Base-by-base conservation (phyloP, 495 filamentous ascomycete genomes). In the Penicillium angulare region DNA sequence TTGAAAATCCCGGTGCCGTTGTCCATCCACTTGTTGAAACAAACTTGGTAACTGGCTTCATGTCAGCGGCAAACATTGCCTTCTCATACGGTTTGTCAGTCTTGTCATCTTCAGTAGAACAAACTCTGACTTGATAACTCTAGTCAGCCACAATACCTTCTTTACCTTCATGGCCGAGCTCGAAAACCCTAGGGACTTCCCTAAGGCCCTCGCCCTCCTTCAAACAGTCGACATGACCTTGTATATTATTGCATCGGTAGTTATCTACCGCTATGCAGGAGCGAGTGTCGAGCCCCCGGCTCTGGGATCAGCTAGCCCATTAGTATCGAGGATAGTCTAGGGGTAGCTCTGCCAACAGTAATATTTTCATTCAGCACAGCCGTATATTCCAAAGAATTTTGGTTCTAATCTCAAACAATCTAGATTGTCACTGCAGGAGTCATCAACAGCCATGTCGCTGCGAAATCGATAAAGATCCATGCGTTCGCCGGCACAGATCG, bases 131-230 rank as follows among this genome's bases (percentile, higher is more conserved):
- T n/a, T n/a, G n/a, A n/a, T n/a, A n/a, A n/a, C 27, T 1, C 27
- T 31, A 31, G 27, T 31, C 27, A 12, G 8, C 8, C 74, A 86
- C 69, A 66, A 83, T 60, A 75, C 84, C 58, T 82, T 86, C 65
- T 85, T 89, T 69, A 75, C 68, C 34, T 85, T 89, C 66, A 84
- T 85, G 56, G 75, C 81, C 44, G 86, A 89, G 61, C 78, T 88
- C 71, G 75, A 82, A 56, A 76, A 78, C 0, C 83, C 84, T 0
- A 53, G 58, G 29, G 76, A 85, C 50, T 86, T 74, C 57, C 68
- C 70, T 21, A 85, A 84, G 62, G 8, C 27, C 5, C 13, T 31
- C 8, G 27, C 27, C 5, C 8, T 31, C 8, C 27, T 31, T 6
- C 27, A 31, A 31, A 31, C 13, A 7, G 13, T 12, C 2, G 27